A percentile compares a stretch with the other conserved stretches of the same genome.
Evolutionary conservation across 2,329 filamentous ascomycete species (phyloP).

Genomic region (Xylaria digitata): DNA sequence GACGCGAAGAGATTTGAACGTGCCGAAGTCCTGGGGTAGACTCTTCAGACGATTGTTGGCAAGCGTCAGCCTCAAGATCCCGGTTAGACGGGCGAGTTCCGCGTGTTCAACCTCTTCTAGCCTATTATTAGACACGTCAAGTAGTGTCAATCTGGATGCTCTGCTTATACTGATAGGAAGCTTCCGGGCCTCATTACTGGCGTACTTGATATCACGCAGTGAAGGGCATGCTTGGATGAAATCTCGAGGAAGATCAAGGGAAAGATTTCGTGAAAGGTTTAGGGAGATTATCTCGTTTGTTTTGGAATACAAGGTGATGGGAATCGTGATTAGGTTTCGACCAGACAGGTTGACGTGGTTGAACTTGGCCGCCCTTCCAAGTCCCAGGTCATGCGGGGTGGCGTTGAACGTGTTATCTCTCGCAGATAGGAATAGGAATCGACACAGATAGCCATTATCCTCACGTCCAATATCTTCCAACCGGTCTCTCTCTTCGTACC

Average conservation of each 20-base stretch:
- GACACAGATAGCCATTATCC: conserved; percentile 96
- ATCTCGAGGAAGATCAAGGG: conserved; percentile 91
- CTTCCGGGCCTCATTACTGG: conserved; percentile 90
- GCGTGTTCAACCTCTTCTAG: conserved; percentile 88
- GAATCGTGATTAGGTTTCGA: conserved; percentile 92
- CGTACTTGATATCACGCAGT: conserved; percentile 93
- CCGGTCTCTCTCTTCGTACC: conserved; percentile 86
- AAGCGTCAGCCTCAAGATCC: conserved; percentile 87
- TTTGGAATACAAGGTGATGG: conserved; percentile 91
- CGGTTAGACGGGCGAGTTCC: conserved; percentile 78
- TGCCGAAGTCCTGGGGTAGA: conserved; percentile 83
- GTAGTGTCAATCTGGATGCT: conserved; percentile 82
- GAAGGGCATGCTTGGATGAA: conserved; percentile 95
- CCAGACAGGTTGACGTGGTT: conserved; percentile 93
- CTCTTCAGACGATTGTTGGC: conserved; percentile 89
- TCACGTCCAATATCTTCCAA: conserved; percentile 95
- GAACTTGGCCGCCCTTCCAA: conserved; percentile 87
- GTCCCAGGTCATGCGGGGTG: conserved; percentile 80
- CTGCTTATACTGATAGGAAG: conserved; percentile 86
- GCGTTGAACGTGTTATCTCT: conserved; percentile 85
- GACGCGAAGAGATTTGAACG: conserved; percentile 81
- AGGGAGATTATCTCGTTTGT: conserved; percentile 93
- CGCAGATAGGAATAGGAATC: conserved; percentile 92
- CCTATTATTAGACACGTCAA: conserved; percentile 95
- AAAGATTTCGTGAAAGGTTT: conserved; percentile 92